Evolutionary conservation across 2,329 filamentous ascomycete genomes (phyloP).

Genomic region (Rhexocercosporidium sp.): DNA sequence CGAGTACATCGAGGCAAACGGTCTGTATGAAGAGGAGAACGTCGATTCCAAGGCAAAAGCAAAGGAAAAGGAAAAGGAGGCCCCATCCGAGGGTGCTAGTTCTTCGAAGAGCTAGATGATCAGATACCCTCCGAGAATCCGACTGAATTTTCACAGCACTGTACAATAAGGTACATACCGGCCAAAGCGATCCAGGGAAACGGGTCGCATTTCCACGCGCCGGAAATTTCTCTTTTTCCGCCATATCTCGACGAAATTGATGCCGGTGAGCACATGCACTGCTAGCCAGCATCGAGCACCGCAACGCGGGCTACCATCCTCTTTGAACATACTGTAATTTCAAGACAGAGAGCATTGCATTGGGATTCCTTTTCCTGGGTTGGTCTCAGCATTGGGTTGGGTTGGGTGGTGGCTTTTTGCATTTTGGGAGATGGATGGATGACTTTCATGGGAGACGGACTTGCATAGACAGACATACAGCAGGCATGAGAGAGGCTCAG

Average conservation of each 20-base stretch:
- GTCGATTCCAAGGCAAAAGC: constrained; percentile 35
- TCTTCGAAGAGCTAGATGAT: constrained; percentile 23
- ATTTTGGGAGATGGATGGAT: constrained; percentile 3
- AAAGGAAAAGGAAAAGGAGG: constrained; percentile 27
- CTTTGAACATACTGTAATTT: constrained; percentile 8
- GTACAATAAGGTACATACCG: neutral
- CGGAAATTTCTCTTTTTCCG: neutral
- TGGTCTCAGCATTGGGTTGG: constrained; percentile 2
- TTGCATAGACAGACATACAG: constrained; percentile 2
- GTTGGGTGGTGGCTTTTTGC: constrained; percentile 8
- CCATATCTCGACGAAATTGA: neutral
- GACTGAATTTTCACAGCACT: neutral
- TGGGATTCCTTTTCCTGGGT: constrained; percentile 15
- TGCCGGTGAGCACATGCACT: neutral
- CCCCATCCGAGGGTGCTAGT: constrained; percentile 24
- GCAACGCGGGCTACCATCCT: neutral
- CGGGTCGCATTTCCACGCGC: neutral
- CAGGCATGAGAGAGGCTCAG: neutral
- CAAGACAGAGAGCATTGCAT: constrained; percentile 4
- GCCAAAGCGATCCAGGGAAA: neutral
- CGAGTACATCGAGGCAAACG: constrained; percentile 72
- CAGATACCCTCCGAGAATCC: neutral
- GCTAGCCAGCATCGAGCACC: neutral
- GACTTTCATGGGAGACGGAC: neutral
- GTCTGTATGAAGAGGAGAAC: constrained; percentile 62